Percentiles rank a stretch among this genome's conserved stretches.
Evolutionary conservation across 495 filamentous ascomycete species (phyloP).

Genomic region (Massariosphaeria phaeospora): DNA sequence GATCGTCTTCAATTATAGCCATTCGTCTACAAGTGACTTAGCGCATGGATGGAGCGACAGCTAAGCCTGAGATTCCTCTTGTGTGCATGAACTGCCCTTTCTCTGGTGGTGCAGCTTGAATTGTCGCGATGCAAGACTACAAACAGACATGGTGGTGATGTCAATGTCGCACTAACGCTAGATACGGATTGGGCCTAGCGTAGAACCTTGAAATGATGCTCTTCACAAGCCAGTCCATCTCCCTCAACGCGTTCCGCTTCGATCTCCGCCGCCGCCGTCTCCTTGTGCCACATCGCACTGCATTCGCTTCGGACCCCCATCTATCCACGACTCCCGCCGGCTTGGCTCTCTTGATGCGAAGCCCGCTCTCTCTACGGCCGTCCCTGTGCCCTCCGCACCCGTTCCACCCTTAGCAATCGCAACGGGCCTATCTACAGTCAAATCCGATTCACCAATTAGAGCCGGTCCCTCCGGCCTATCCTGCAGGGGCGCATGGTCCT

Average conservation of each 20-base stretch:
- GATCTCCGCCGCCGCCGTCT: not conserved
- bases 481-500: slow-evolving; percentile 24
- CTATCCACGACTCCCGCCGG: not conserved
- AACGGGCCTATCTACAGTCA: slow-evolving; percentile 18
- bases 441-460: not conserved
- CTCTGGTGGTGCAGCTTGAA: too few species aligned
- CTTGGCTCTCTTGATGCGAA: slow-evolving; percentile 6
- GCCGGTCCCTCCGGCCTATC: slow-evolving; percentile 15
- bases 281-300: not conserved
- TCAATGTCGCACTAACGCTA: too few species aligned
- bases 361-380: not conserved
- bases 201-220: too few species aligned
- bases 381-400: slow-evolving; percentile 13
- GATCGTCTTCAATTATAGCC: too few species aligned
- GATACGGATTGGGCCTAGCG: too few species aligned
- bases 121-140: too few species aligned
- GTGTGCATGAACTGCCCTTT: too few species aligned
- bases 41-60: too few species aligned
- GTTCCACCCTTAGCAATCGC: slow-evolving; percentile 3
- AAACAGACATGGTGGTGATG: too few species aligned
- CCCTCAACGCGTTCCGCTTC: not conserved
- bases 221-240: slow-evolving; percentile 10
- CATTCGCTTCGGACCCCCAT: not conserved
- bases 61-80: too few species aligned
- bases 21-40: too few species aligned